Evolutionary conservation across 116 monocot genomes (phyloP).

Genomic region (Papilionanthe hybrid): DNA sequence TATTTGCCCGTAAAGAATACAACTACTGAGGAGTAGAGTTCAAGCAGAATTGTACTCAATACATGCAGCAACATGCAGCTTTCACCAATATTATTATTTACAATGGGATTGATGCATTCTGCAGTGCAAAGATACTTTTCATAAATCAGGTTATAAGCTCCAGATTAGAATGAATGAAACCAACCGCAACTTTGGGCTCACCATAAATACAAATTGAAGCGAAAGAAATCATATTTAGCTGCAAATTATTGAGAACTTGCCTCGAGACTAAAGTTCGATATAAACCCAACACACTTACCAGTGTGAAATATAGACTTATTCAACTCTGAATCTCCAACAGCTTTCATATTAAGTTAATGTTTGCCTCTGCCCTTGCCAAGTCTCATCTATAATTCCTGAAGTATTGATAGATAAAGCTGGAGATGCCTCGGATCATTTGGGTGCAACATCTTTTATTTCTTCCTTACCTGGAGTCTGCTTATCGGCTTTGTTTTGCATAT

Average conservation of each 20-base stretch:
- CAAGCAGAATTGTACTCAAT: no score
- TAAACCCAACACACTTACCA: slow-evolving; percentile 79
- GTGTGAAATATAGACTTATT: slow-evolving; percentile 44
- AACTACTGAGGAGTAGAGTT: slow-evolving; percentile 3
- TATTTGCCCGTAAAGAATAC: slow-evolving; percentile 52
- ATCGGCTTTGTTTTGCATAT: no score
- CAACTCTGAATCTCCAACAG: no score
- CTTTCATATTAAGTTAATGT: no score
- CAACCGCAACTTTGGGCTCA: background rate
- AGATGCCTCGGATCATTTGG: no score
- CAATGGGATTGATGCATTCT: background rate
- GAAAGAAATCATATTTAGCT: background rate
- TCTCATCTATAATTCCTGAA: no score
- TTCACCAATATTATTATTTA: background rate
- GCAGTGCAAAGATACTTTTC: no score
- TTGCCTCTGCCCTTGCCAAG: no score
- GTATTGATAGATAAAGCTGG: no score
- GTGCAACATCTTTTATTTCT: no score
- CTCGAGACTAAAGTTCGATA: slow-evolving; percentile 73
- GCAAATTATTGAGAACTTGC: slow-evolving; percentile 23
- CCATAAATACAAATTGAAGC: background rate
- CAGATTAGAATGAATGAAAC: background rate
- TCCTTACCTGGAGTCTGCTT: no score
- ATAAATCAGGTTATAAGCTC: background rate
- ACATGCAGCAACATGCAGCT: no score